Conservation (phyloP, 1,139 yeast species). For the Suhomyces yuchorum region DNA sequence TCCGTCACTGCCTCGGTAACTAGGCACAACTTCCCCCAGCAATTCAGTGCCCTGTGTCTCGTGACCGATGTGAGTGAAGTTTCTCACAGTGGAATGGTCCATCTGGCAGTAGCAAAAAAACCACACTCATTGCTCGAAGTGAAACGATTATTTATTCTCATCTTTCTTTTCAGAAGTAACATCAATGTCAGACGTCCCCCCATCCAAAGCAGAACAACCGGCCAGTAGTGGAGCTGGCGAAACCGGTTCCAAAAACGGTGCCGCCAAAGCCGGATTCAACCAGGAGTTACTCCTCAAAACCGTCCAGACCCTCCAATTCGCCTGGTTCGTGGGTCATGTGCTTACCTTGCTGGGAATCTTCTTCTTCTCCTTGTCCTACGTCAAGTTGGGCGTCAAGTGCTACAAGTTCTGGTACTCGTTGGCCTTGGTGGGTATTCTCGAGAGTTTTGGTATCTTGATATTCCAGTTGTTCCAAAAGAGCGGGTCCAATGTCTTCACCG, state of each 20-base stretch:
- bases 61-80: constrained; percentile 10
- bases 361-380: constrained; percentile 54
- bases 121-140: constrained; percentile 3
- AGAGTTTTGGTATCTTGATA: constrained; percentile 76
- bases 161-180: not conserved
- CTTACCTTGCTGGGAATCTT: constrained; percentile 58
- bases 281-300: constrained; percentile 16
- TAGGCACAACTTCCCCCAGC: constrained; percentile 1
- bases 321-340: constrained; percentile 73
- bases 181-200: constrained; percentile 9
- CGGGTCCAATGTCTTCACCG: constrained; percentile 23
- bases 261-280: constrained; percentile 19
- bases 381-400: constrained; percentile 21
- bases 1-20: not conserved
- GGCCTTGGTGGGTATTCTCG: constrained; percentile 65
- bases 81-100: constrained; percentile 1
- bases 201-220: constrained; percentile 2
- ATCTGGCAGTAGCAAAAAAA: constrained; percentile 7
- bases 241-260: not conserved
- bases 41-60: constrained; percentile 5
- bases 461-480: constrained; percentile 51
- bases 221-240: not conserved
- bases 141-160: not conserved
- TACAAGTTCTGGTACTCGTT: constrained; percentile 57
- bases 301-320: constrained; percentile 50